Conservation (phyloP, 257 asterid genomes). For the Echium plantagineum region DNA sequence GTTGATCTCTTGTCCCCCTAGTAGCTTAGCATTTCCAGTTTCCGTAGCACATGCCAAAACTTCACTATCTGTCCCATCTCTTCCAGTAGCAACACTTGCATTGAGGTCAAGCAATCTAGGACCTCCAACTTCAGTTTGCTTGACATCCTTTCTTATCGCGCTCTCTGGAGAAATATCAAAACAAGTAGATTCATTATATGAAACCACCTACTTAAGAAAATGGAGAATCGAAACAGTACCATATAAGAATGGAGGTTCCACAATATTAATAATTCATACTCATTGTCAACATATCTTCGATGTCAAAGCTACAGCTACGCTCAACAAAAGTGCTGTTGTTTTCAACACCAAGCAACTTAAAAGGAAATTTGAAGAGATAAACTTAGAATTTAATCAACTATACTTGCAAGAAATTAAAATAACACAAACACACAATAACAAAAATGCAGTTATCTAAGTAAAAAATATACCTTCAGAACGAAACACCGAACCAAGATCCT, state of each 20-base stretch:
- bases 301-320: background rate
- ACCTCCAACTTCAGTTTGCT: constrained; percentile 13
- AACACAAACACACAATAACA: background rate
- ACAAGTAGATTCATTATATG: background rate
- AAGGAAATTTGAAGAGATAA: no score
- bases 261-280: background rate
- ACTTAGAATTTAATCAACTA: background rate
- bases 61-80: constrained; percentile 15
- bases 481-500: constrained; percentile 30
- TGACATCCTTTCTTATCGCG: constrained; percentile 13
- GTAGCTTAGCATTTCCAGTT: constrained; percentile 9
- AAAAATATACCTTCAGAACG: constrained; percentile 22
- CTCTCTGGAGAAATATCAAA: constrained; percentile 33
- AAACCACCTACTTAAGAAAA: background rate
- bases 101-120: constrained; percentile 50
- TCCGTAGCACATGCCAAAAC: constrained; percentile 18
- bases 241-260: background rate
- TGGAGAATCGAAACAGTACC: no score
- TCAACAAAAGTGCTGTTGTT: background rate
- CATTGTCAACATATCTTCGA: background rate
- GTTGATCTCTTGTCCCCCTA: constrained; percentile 21
- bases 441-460: background rate
- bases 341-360: background rate
- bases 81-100: constrained; percentile 23
- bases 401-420: background rate